A percentile compares a stretch with the other conserved stretches of the same genome.
phyloP scores from a whole-genome alignment of 208 protist genomes.

The Crithidia expoeki region DNA sequence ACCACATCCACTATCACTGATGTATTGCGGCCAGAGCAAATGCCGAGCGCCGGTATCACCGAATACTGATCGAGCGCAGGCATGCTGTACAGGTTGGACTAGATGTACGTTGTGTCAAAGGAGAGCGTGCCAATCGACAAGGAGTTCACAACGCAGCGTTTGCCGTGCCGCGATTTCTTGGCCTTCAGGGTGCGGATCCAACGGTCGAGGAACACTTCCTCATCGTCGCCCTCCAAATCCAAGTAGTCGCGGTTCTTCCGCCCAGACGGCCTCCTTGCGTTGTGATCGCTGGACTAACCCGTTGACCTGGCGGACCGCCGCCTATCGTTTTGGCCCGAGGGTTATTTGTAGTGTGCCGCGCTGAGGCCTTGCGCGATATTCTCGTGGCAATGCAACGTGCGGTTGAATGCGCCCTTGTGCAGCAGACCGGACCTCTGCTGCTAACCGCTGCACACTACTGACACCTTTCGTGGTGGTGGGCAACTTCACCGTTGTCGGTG shows the following conservation, averaged over 20 bases:
- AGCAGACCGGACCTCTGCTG: conserved; percentile 3
- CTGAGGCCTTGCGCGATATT: conserved; percentile 8
- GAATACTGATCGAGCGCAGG: conserved; percentile 31
- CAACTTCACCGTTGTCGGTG: too few relatives aligned
- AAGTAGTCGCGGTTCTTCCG: conserved; percentile 26
- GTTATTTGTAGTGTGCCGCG: conserved; percentile 28
- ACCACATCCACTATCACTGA: conserved; percentile 52
- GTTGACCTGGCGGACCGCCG: not conserved
- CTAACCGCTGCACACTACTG: not conserved
- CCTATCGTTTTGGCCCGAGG: not conserved
- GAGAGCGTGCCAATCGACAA: conserved; percentile 41
- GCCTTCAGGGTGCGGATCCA: conserved; percentile 24
- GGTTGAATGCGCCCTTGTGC: not conserved
- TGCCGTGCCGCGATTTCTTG: not conserved
- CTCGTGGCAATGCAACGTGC: conserved; percentile 8
- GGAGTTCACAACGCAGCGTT: conserved; percentile 30
- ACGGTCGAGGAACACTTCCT: conserved; percentile 16
- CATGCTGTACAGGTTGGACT: conserved; percentile 46
- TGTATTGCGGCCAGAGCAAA: conserved; percentile 47
- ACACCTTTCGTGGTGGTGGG: not conserved
- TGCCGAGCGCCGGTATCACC: conserved; percentile 35
- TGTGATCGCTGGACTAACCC: conserved; percentile 12
- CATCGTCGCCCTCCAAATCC: conserved; percentile 27
- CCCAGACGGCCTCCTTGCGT: not conserved
- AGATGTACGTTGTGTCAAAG: conserved; percentile 54